Percentiles rank a stretch among this genome's conserved stretches.
phyloP scores from a whole-genome alignment of 805 yeast genomes.

The Candida silvicultrix region DNA sequence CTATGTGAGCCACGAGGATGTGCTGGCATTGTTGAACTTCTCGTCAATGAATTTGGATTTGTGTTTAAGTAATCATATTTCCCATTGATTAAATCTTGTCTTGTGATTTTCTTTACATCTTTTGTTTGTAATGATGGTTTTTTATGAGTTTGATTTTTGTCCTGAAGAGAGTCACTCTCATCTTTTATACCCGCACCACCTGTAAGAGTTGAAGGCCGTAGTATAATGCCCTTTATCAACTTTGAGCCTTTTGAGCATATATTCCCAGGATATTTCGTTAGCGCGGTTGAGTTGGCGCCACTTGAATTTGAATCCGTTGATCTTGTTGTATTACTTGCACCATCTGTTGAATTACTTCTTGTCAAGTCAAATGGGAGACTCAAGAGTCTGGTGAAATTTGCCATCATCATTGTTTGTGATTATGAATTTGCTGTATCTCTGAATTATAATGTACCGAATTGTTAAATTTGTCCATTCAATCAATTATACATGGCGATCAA shows the following conservation, averaged over 20 bases:
- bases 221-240: neutral
- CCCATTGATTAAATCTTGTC: constrained; percentile 18
- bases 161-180: neutral
- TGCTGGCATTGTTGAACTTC: neutral
- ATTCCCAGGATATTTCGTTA: neutral
- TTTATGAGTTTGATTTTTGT: neutral
- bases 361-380: neutral
- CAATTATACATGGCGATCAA: too few relatives aligned
- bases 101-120: constrained; percentile 18
- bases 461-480: too few relatives aligned
- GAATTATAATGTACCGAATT: too few relatives aligned
- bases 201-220: neutral
- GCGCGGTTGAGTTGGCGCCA: neutral
- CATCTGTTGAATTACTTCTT: neutral
- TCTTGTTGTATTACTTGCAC: neutral
- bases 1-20: too few relatives aligned
- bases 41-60: neutral
- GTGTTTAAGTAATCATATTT: neutral
- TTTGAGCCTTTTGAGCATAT: neutral
- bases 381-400: neutral
- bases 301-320: neutral
- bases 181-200: neutral
- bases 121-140: constrained; percentile 12
- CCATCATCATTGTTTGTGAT: neutral
- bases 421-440: too few relatives aligned